phyloP scores from a whole-genome alignment of 1,284 basidiomycete species.

The Cutaneotrichosporon dermatis region DNA sequence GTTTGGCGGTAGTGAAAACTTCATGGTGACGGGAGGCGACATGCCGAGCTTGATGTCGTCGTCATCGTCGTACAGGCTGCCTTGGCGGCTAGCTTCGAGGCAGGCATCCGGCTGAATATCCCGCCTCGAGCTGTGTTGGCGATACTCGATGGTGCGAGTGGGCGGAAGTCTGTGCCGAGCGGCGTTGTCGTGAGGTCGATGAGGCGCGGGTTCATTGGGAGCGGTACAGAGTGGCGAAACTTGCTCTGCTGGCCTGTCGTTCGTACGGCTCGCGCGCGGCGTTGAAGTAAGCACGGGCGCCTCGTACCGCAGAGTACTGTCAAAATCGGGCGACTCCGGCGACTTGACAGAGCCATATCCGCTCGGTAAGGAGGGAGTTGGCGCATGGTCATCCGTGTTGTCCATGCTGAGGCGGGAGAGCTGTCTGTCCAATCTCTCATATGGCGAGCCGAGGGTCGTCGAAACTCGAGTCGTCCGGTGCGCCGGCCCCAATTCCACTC shows the following conservation, averaged over 20 bases:
- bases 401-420: constrained; percentile 48
- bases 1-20: constrained; percentile 67
- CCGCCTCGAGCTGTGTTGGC: too few relatives aligned
- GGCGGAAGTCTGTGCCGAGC: constrained; percentile 49
- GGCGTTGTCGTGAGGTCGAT: constrained; percentile 62
- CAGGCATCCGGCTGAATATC: too few relatives aligned
- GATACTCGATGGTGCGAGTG: background rate
- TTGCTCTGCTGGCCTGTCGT: background rate
- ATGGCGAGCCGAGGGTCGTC: constrained; percentile 66
- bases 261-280: background rate
- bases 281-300: background rate
- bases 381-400: constrained; percentile 39
- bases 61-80: constrained; percentile 26
- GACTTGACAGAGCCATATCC: constrained; percentile 24
- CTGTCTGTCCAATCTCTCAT: constrained; percentile 65
- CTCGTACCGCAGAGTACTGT: background rate
- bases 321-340: background rate
- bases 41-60: constrained; percentile 60
- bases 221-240: background rate
- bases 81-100: too few relatives aligned
- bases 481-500: constrained; percentile 8
- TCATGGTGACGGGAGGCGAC: constrained; percentile 82
- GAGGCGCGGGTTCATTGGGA: background rate
- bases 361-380: constrained; percentile 37
- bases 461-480: constrained; percentile 54